phyloP scores from a whole-genome alignment of 2,329 filamentous ascomycete species.

The Epicoccum nigrum region DNA sequence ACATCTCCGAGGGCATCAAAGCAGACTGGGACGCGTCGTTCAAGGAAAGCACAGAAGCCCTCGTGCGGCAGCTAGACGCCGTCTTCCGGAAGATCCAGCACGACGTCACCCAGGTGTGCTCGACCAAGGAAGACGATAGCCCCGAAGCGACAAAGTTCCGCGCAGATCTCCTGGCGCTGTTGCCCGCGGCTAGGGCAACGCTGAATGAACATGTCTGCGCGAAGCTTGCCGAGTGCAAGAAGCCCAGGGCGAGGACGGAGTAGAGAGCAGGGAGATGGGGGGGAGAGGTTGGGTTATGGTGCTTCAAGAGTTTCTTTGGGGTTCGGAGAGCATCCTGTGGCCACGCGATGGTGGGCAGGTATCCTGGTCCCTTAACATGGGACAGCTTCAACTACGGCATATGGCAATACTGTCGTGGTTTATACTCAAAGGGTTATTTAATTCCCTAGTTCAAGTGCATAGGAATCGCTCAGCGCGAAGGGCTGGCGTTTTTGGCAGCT shows the following conservation, averaged over 20 bases:
- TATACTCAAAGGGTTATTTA: too few species aligned
- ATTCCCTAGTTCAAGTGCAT: too few species aligned
- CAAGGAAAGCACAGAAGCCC: not conserved
- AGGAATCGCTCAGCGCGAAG: too few species aligned
- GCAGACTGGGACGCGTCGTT: not conserved
- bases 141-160: constrained; percentile 9
- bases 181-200: constrained; percentile 2
- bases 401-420: too few species aligned
- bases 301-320: too few species aligned
- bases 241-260: not conserved
- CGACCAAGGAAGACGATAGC: constrained; percentile 13
- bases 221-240: constrained; percentile 1
- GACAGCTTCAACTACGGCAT: too few species aligned
- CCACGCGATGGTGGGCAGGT: too few species aligned
- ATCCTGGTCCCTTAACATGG: too few species aligned
- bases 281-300: not conserved
- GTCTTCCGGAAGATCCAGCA: constrained; percentile 9
- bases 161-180: not conserved
- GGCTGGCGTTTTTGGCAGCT: too few species aligned
- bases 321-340: too few species aligned
- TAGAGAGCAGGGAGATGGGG: not conserved
- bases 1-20: not conserved
- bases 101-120: constrained; percentile 11
- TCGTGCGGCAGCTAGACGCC: not conserved
- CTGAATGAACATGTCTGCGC: not conserved